Evolutionary conservation across 2,329 filamentous ascomycete species (phyloP).

Genomic region (Talaromyces verruculosus): DNA sequence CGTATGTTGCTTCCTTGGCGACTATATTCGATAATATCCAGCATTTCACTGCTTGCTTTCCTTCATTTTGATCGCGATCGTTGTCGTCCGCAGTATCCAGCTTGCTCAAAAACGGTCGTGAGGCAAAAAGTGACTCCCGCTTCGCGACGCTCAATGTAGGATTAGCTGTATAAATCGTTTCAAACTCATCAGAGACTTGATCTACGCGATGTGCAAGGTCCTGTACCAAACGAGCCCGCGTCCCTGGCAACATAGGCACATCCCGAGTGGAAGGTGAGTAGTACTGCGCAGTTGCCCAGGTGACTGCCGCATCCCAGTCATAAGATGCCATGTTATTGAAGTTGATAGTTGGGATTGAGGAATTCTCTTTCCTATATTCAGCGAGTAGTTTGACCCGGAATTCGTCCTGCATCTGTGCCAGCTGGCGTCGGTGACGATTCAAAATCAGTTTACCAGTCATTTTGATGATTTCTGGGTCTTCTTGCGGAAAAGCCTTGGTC

Average conservation of each 20-base stretch:
- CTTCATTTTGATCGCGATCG: slow-evolving; percentile 23
- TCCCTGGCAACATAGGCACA: slow-evolving; percentile 46
- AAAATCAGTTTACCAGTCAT: slow-evolving; percentile 40
- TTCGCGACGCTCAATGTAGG: slow-evolving; percentile 34
- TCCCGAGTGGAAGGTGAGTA: slow-evolving; percentile 40
- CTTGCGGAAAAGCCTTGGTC: slow-evolving; percentile 41
- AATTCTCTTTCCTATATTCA: slow-evolving; percentile 44
- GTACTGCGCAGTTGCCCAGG: slow-evolving; percentile 48
- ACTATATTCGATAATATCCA: slow-evolving; percentile 51
- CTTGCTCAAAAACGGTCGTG: slow-evolving; percentile 24
- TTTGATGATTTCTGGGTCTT: slow-evolving; percentile 40
- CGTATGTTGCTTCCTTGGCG: slow-evolving; percentile 45
- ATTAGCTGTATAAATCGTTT: slow-evolving; percentile 39
- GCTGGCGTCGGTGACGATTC: slow-evolving; percentile 39
- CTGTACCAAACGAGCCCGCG: slow-evolving; percentile 42
- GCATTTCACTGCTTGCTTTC: slow-evolving; percentile 44
- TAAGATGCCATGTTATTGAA: slow-evolving; percentile 46
- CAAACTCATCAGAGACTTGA: slow-evolving; percentile 28
- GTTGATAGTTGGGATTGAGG: slow-evolving; percentile 45
- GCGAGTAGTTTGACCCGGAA: slow-evolving; percentile 49
- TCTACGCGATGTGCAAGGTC: slow-evolving; percentile 45
- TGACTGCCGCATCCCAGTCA: slow-evolving; percentile 48
- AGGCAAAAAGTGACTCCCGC: slow-evolving; percentile 29
- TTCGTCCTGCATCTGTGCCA: slow-evolving; percentile 47
- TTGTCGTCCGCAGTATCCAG: slow-evolving; percentile 25